Base-by-base conservation (phyloP, 1,284 basidiomycete species). In the Schizophyllum amplum region DNA sequence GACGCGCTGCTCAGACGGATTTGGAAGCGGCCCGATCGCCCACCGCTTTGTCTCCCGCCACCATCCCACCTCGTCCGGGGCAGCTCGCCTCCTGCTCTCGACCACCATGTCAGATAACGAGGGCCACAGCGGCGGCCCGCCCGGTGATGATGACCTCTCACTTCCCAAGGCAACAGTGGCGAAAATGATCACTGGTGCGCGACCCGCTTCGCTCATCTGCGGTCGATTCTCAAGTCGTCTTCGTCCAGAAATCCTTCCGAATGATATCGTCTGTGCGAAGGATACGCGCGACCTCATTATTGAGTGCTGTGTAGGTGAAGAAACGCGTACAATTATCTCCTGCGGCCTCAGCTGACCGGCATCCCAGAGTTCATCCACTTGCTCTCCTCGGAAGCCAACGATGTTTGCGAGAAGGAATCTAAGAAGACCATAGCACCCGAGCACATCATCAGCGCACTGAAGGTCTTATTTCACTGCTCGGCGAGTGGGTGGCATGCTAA, bases 351-450 rank as follows among this genome's bases (percentile, higher is more conserved):
- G 24, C 52, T 55, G 61, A 33, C 33, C 26, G 22, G 60, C 33
- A 55, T 27, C 42, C 26, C 52, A 98, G 96, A 99, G 78, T 99
- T 98, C 73, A 96, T 99, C 64, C 93, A 98, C 69, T 76, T 99
- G 68, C 90, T 99, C 68, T 97, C 97, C 15, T 95, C 95, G 5
- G 94, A 98, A 72, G 91, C 95, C 55, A 99, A 99, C 72, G 94
- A 98, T 64, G 93, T 98, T 59, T 99, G 97, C 71, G 97, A 99
- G 68, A 88, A 92, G 69, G 94, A 95, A 67, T 90, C 91, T n/a
- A 98, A 98, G 77, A 99, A 99, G 78, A 99, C 96, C 0, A 99
- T 99, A 65, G 92, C 94, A 4, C 96, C 97, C 1, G 96, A 99
- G 67, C 96, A 99, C 68, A 95, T 99, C 52, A 88, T 98, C 49